Evolutionary conservation across 768 basidiomycete species (phyloP).

Genomic region (Favolaschia claudopus): DNA sequence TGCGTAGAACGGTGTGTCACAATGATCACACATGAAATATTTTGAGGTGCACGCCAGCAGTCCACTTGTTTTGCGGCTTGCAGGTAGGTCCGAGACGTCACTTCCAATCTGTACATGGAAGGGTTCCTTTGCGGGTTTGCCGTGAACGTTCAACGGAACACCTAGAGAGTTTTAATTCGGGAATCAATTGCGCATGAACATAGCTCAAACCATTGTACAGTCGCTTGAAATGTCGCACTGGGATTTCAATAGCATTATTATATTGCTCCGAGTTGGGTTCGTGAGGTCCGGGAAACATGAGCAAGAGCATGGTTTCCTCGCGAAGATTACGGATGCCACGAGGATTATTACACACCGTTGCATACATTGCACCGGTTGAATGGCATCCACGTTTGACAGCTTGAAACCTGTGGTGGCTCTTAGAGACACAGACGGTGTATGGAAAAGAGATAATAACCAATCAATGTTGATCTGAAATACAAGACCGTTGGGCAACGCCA

Average conservation of each 20-base stretch:
- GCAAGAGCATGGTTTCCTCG: conserved; percentile 31
- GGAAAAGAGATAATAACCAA: conserved; percentile 22
- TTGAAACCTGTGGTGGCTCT: conserved; percentile 27
- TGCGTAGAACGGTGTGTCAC: conserved; percentile 4
- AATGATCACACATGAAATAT: conserved; percentile 24
- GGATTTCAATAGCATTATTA: conserved; percentile 18
- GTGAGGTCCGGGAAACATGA: conserved; percentile 30
- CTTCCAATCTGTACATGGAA: conserved; percentile 12
- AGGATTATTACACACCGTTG: conserved; percentile 30
- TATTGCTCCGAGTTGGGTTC: conserved; percentile 26
- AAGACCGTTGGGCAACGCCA: conserved; percentile 29
- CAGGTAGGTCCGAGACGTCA: conserved; percentile 30
- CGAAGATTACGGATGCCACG: conserved; percentile 24
- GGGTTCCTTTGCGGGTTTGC: background rate
- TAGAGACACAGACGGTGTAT: background rate
- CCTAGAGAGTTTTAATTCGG: background rate
- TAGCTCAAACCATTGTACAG: conserved; percentile 23
- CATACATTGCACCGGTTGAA: conserved; percentile 35
- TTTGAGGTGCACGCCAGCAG: conserved; percentile 13
- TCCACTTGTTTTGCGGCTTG: conserved; percentile 28
- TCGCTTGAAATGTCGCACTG: conserved; percentile 13
- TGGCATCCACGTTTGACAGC: conserved; percentile 21
- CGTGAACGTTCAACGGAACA: conserved; percentile 6
- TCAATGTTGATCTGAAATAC: conserved; percentile 34
- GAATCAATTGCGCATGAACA: background rate